Evolutionary conservation across 257 asterid species (phyloP).

Genomic region (Primulina tabacum): DNA sequence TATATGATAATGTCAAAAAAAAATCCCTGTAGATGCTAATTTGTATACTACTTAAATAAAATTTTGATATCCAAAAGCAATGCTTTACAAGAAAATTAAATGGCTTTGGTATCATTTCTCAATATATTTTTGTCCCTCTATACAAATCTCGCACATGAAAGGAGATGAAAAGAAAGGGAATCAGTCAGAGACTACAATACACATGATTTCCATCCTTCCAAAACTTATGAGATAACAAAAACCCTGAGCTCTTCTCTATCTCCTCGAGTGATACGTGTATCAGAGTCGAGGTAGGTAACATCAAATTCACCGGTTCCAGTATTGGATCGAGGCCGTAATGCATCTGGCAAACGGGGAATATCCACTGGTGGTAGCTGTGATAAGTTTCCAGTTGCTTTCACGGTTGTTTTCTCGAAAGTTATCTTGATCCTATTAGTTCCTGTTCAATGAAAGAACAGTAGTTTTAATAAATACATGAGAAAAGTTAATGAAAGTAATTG

Average conservation of each 20-base stretch:
- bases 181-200: no score
- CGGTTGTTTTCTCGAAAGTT: constrained; percentile 72
- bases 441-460: constrained; percentile 18
- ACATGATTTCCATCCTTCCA: background rate
- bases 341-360: constrained; percentile 72
- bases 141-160: no score
- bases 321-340: constrained; percentile 66
- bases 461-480: background rate
- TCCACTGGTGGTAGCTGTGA: constrained; percentile 86
- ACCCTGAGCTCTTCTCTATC: constrained; percentile 90
- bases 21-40: no score
- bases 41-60: no score
- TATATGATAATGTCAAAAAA: no score
- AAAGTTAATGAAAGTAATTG: background rate
- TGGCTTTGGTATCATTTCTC: no score
- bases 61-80: no score
- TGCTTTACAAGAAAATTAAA: no score
- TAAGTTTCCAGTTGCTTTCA: constrained; percentile 72
- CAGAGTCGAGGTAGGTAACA: constrained; percentile 75
- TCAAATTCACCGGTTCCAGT: constrained; percentile 76
- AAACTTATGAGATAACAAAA: constrained; percentile 57
- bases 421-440: constrained; percentile 70
- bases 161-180: no score
- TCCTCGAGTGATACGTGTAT: constrained; percentile 79
- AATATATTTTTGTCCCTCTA: no score